phyloP scores from a whole-genome alignment of 2,329 filamentous ascomycete genomes.

The Aspergillus texensis region DNA sequence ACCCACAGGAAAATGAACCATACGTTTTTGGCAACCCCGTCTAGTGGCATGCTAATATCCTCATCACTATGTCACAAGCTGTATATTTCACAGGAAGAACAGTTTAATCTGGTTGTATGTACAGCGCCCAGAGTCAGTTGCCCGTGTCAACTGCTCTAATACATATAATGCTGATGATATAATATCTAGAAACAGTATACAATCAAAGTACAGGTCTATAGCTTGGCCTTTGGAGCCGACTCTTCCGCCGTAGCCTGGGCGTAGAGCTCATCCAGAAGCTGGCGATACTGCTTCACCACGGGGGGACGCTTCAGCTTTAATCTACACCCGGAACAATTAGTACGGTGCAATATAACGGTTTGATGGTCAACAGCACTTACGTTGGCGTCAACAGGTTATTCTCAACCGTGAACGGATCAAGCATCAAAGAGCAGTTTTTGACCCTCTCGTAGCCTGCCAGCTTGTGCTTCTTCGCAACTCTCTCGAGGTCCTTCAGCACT shows the following conservation, averaged over 20 bases:
- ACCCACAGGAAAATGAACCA: not conserved
- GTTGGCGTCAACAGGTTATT: conserved; percentile 72
- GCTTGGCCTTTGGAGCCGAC: conserved; percentile 43
- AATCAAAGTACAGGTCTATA: conserved; percentile 19
- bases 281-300: conserved; percentile 63
- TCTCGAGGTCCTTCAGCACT: conserved; percentile 76
- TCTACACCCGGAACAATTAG: conserved; percentile 43
- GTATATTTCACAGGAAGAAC: not conserved
- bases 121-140: conserved; percentile 3
- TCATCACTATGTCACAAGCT: not conserved
- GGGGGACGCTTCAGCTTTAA: conserved; percentile 73
- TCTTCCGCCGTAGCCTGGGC: conserved; percentile 52
- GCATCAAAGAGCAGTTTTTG: conserved; percentile 69
- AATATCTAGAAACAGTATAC: not conserved
- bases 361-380: conserved; percentile 35
- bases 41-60: not conserved
- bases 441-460: conserved; percentile 92
- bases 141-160: not conserved
- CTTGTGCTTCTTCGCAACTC: conserved; percentile 78
- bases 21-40: not conserved
- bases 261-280: conserved; percentile 63
- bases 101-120: conserved; percentile 6
- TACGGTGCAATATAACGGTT: not conserved
- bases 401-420: conserved; percentile 91
- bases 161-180: not conserved